Base-by-base conservation (phyloP, 2,329 filamentous ascomycete genomes). In the Neocucurbitaria cava region DNA sequence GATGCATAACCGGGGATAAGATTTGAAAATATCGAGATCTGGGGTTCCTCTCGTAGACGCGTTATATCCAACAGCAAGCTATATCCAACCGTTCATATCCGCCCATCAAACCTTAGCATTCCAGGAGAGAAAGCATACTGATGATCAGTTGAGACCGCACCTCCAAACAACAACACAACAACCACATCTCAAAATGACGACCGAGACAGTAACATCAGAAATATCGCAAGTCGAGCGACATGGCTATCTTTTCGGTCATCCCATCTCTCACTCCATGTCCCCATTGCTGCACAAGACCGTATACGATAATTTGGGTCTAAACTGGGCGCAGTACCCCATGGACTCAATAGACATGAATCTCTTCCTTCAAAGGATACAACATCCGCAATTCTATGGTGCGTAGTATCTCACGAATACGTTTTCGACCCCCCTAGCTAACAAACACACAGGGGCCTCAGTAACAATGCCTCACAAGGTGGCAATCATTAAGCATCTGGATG, bases 401-500 rank as follows among this genome's bases (percentile, higher is more conserved):
- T 59, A 8, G 39, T 26, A 45, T 26, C 17, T 26, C 7, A 21
- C 18, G 3, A 1, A 1, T 30, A 15, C 17, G 26, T 3, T 1
- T 43, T 5, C 20, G 6, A 6, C 10, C 11, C 13, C 24, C 13
- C 30, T 24, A 21, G 26, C 49, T 48, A 18, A 54, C 42, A n/a
- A 18, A 20, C 7, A 36, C 18, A 13, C 59, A 84, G 88, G 88
- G 49, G 85, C 88, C 20, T 86, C 88, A 3, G 87, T 94, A 33
- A 94, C 90, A 18, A 95, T 94, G 90, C 91, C 91, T 0, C 87
- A 91, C 80, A 94, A 95, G 75, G 85, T 94, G 23, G 82, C 86
- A 64, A 91, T 94, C 70, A 85, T 93, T 55, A 81, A 85, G 0
- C 82, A 91, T 63, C 82, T 94, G 8, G 90, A 94, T 68, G 85